Evolutionary conservation across 257 asterid genomes (phyloP), one percentile per base, ranked within the genome.

Genomic region (Rubia yunnanensis): DNA sequence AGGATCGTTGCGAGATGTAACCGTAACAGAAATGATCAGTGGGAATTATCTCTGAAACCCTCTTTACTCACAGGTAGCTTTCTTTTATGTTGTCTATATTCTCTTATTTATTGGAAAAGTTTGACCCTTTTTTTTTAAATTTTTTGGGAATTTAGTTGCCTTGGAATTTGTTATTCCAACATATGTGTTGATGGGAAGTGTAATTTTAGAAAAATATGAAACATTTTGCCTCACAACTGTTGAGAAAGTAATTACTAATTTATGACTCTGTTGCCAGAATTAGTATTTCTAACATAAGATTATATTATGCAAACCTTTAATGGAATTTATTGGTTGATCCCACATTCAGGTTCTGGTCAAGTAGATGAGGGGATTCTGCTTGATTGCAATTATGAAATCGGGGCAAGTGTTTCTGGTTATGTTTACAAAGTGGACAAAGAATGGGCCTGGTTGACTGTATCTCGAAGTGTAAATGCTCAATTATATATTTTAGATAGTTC

Each of bases 11-110:
- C 96, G 0, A 89, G 78, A 88, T 78, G 79, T 67, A 80, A 60
- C 36, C 68, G 35, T 67, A 85, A 71, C 61, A 85, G 84, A 74
- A 76, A 77, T 69, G 65, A 66, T 70, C 82, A 77, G 65, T 91
- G 90, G 88, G 99, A 94, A 70, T 72, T 94, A 67, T 94, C 96
- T 61, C 65, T 84, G 72, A 94, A 85, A 74, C 95, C 92, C 59
- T 84, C 95, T 54, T 53, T 77, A 68, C 92, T 87, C 44, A 66
- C 82, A 76, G 97, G 99, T 89, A 76, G 13, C 34, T 53, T 39
- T 31, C 11, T 60, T 53, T 22, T 10, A 15, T 24, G 2, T 55
- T 24, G 9, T 34, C 36, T 15, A 18, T 31, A 18, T 31, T 14
- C 20, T 60, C 22, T 60, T 20, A n/a, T 20, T 31, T 59, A 31